phyloP scores from a whole-genome alignment of 345 rosid genomes.

The Lepidium aucheri region DNA sequence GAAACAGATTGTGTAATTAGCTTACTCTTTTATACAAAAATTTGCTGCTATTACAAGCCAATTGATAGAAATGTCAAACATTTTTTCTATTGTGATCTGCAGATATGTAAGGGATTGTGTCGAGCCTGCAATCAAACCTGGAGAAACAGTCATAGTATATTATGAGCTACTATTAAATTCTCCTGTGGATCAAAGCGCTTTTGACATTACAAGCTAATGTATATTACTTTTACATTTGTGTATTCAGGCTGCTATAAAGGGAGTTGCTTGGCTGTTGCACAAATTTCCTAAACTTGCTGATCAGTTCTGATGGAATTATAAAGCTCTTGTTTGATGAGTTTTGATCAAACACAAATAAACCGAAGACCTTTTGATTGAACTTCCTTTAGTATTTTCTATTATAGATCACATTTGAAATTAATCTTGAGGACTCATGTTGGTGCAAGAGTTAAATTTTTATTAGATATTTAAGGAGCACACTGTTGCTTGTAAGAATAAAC shows the following conservation, averaged over 20 bases:
- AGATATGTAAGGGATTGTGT: slow-evolving; percentile 76
- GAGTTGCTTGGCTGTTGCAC: slow-evolving; percentile 65
- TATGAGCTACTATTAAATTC: not conserved
- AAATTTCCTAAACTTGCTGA: slow-evolving; percentile 70
- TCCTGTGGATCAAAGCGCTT: not conserved
- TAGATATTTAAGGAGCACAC: no score
- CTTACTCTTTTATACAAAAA: slow-evolving; percentile 1
- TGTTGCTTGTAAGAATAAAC: no score
- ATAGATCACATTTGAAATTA: no score
- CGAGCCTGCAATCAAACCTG: slow-evolving; percentile 87
- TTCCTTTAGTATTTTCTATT: no score
- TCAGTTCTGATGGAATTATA: slow-evolving; percentile 14
- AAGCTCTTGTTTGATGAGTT: not conserved
- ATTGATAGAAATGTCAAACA: not conserved
- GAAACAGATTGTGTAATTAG: slow-evolving; percentile 67
- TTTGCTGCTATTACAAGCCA: not conserved
- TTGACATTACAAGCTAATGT: not conserved
- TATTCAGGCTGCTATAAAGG: slow-evolving; percentile 58
- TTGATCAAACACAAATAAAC: no score
- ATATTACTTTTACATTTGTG: not conserved
- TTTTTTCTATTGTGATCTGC: not conserved
- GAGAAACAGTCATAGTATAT: slow-evolving; percentile 68
- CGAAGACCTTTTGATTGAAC: no score
- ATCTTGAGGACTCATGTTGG: no score
- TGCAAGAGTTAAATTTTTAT: no score